Evolutionary conservation across 306 rosid species (phyloP).

Genomic region (Leucaena leucocephala): DNA sequence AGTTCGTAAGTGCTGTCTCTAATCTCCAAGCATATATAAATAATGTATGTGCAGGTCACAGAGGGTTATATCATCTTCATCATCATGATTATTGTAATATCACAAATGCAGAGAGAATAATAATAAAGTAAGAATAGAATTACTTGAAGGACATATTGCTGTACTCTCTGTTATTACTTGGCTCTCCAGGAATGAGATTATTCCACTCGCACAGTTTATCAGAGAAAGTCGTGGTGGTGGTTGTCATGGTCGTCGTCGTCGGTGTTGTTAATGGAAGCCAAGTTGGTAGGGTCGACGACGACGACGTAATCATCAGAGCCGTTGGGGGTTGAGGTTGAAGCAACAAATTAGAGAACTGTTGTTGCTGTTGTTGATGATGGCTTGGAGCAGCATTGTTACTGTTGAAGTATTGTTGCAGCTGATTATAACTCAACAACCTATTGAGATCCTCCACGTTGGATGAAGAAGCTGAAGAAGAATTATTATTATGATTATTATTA

Average conservation of each 20-base stretch:
- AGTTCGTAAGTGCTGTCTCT: slow-evolving; percentile 17
- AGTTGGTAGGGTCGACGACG: slow-evolving; percentile 36
- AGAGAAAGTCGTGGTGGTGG: slow-evolving; percentile 41
- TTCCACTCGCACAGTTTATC: slow-evolving; percentile 96
- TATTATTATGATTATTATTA: not conserved
- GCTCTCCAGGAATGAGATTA: slow-evolving; percentile 66
- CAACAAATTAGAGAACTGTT: slow-evolving; percentile 46
- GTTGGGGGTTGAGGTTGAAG: slow-evolving; percentile 43
- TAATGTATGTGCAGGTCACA: slow-evolving; percentile 40
- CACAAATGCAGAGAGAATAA: not conserved
- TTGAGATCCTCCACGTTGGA: slow-evolving; percentile 73
- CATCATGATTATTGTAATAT: not conserved
- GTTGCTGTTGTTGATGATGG: slow-evolving; percentile 2
- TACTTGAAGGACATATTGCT: slow-evolving; percentile 80
- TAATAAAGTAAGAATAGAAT: slow-evolving; percentile 17
- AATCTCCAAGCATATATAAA: slow-evolving; percentile 7
- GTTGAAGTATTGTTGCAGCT: slow-evolving; percentile 38
- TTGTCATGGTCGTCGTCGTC: not conserved
- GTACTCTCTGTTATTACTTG: slow-evolving; percentile 47
- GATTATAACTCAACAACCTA: slow-evolving; percentile 64
- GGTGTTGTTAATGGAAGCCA: slow-evolving; percentile 42
- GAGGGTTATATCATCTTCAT: not conserved
- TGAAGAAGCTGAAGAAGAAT: slow-evolving; percentile 38
- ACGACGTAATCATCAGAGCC: slow-evolving; percentile 39
- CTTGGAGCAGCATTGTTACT: slow-evolving; percentile 29